phyloP scores from a whole-genome alignment of 495 filamentous ascomycete genomes.

The Neurospora intermedia region DNA sequence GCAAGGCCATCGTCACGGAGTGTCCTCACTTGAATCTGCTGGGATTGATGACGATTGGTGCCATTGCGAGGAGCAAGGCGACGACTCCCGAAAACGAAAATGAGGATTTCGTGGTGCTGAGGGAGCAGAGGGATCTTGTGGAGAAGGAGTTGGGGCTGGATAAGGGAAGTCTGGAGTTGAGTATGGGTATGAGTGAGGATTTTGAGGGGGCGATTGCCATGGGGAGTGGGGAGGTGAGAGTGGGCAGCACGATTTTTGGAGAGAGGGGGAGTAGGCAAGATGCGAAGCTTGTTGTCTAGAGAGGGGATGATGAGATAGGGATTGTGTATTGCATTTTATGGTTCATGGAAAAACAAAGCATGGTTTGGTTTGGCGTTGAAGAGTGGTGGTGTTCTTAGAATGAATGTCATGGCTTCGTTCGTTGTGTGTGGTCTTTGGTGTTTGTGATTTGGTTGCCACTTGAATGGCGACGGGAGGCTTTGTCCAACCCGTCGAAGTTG shows the following conservation, averaged over 20 bases:
- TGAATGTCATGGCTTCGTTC: not conserved
- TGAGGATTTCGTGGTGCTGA: constrained; percentile 71
- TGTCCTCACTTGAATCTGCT: constrained; percentile 66
- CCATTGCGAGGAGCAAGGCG: constrained; percentile 69
- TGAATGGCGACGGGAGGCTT: not conserved
- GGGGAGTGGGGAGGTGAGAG: constrained; percentile 88
- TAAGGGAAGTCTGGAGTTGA: constrained; percentile 38
- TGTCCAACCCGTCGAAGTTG: not conserved
- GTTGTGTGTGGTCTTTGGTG: not conserved
- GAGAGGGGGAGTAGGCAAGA: constrained; percentile 62
- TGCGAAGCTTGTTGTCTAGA: constrained; percentile 46
- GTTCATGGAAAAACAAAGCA: not conserved
- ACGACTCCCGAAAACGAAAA: constrained; percentile 69
- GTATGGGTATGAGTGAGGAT: constrained; percentile 85
- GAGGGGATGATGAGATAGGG: not conserved
- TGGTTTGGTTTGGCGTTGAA: not conserved
- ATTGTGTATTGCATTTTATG: not conserved
- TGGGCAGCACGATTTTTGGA: constrained; percentile 92
- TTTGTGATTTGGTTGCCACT: not conserved
- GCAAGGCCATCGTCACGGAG: constrained; percentile 50
- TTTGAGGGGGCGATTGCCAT: constrained; percentile 78
- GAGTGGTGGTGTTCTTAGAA: not conserved
- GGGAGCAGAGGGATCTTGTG: constrained; percentile 55
- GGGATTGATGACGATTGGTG: constrained; percentile 95
- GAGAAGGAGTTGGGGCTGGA: constrained; percentile 33